phyloP scores from a whole-genome alignment of 2,329 filamentous ascomycete genomes.

The Rasamsonia emersonii region DNA sequence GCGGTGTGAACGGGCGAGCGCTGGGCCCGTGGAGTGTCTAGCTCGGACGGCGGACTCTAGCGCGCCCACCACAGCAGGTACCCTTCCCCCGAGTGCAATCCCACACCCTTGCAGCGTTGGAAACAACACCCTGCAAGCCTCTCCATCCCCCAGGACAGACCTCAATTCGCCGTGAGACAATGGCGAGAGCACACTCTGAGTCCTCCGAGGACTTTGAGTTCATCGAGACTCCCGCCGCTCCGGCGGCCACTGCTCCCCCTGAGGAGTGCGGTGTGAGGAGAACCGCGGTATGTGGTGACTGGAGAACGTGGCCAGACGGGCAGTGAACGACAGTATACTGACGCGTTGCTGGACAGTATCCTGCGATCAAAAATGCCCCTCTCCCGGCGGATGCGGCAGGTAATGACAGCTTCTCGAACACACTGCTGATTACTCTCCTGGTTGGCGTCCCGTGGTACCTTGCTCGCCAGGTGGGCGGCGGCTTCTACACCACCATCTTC shows the following conservation, averaged over 20 bases:
- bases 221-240: conserved; percentile 53
- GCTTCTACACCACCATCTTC: conserved; percentile 80
- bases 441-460: conserved; percentile 67
- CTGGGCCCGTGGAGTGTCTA: too few species aligned
- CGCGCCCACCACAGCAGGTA: conserved; percentile 4
- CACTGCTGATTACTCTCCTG: conserved; percentile 62
- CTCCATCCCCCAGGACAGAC: conserved; percentile 14
- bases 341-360: conserved; percentile 49
- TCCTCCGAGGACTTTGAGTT: conserved; percentile 43
- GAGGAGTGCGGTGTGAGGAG: conserved; percentile 54
- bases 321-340: not conserved
- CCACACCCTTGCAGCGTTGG: conserved; percentile 7
- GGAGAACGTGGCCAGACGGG: not conserved
- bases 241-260: conserved; percentile 41
- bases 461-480: conserved; percentile 74
- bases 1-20: too few species aligned
- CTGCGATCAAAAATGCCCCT: conserved; percentile 86
- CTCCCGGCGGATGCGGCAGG: conserved; percentile 83
- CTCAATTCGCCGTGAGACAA: conserved; percentile 21
- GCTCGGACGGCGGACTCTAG: conserved; percentile 1
- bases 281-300: conserved; percentile 45
- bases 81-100: conserved; percentile 9
- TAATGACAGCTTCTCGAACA: conserved; percentile 80
- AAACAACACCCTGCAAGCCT: conserved; percentile 13
- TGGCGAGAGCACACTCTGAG: conserved; percentile 37